Base-by-base conservation (phyloP, 352 stramenopile species). In the Thalassiosira delicatula region DNA sequence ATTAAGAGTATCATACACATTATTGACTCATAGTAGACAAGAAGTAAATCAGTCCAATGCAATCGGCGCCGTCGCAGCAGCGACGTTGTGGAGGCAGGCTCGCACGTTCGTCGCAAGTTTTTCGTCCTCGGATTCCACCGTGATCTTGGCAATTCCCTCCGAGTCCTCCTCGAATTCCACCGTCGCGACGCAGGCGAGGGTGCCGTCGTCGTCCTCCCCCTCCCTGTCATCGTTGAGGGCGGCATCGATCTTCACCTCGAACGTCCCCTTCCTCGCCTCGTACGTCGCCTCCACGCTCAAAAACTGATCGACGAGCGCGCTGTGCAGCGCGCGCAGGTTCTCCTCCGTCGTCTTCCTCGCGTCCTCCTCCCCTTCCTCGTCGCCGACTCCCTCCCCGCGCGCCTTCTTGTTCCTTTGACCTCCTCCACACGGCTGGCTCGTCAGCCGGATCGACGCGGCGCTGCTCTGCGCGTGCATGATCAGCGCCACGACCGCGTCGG, bases 401-500 rank as follows among this genome's bases (percentile, higher is more conserved):
- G 61, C 25, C 75, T 93, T 93, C 70, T 92, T 90, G 49, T 70
- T 30, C 51, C 71, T 77, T 76, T 93, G 89, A 63, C n/a, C n/a
- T n/a, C n/a, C n/a, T n/a, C 70, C 81, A 80, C 89, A 94, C 61
- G 91, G 91, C 70, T 89, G 87, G 53, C 85, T 88, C 17, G 86
- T 93, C 19, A 95, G 61, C 53, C 89, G 76, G 62, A 95, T 92
- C 1, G 89, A 93, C 54, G 92, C 90, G 5, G 81, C 63, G 78
- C 89, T 93, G 42, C 78, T 93, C 68, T 94, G 89, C 12, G 90
- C 83, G 70, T 98, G 96, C 95, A 98, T 98, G n/a, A 97, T 92
- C 12, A 98, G 86, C 19, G 95, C 95, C 44, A 98, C 96, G n/a
- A 98, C 90, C 19, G 96, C 97, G 91, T 99, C 96, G 21, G 96